Base-by-base conservation (phyloP, 257 asterid species). In the Thymus mandschuricus region DNA sequence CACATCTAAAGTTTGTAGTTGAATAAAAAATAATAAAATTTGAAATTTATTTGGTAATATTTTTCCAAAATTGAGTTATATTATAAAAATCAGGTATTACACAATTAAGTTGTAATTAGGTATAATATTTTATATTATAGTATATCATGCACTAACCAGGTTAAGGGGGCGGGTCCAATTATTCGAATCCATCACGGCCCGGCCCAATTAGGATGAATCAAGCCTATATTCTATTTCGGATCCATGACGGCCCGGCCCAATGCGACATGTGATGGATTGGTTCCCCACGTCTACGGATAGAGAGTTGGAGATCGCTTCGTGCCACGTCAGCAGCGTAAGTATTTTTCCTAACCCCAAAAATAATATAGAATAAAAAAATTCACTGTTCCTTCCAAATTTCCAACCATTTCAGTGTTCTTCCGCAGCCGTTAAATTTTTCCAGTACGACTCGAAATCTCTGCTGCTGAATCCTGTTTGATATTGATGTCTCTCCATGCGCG, bases 261-360 rank as follows among this genome's bases (percentile, higher is more conserved):
- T 64, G 52, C 31, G 33, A 49, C 66, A 44, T 84, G 92, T 87
- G 90, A 83, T 85, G 48, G 6, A 70, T 63, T 27, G 64, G 60
- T 68, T 54, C 84, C 82, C 85, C 94, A 85, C 90, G 91, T 87
- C 60, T 76, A 41, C 74, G 82, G 93, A 85, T 83, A 85, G 74
- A 75, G 46, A 10, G 30, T 13, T 27, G 33, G 66, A 46, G 70
- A 62, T 50, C 83, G 43, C 65, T 48, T 5, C 5, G 0, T 49
- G 84, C 82, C 81, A 77, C 77, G 61, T 81, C 80, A 75, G 66
- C 75, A 70, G 21, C 68, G 62, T 46, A 45, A 40, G 21, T 31
- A 49, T 54, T 71, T 21, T 68, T 41, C 69, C 65, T 38, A 33
- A 60, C 78, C 75, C 78, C 62, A 43, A 13, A 69, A 70, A 63